Evolutionary conservation across 1,284 basidiomycete species (phyloP), one percentile per base, ranked within the genome.

Genomic region (Papiliotrema flavescens): DNA sequence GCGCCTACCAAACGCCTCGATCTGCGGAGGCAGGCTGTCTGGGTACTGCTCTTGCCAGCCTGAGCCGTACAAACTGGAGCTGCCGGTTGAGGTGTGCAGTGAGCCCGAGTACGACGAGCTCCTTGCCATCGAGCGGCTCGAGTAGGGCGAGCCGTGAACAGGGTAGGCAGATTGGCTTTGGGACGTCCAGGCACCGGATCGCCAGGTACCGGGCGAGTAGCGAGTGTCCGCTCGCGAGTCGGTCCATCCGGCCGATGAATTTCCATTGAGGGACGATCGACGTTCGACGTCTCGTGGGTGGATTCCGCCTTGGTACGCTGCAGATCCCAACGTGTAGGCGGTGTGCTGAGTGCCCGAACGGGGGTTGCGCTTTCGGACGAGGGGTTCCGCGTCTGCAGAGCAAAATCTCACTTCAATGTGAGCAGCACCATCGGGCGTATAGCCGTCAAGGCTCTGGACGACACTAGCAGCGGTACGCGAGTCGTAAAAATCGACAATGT

Each of bases 401-500:
- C 39, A 39, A 35, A 37, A 54, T 28, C 49, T 54, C 11, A 53
- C 51, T 7, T 56, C 50, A 15, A 62, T 45, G 32, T 61, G 55
- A 6, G 46, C 28, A 26, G 56, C 60, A 20, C 56, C 47, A 2
- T 50, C 56, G 14, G 66, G 39, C 3, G 20, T 54, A 23, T 57
- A 55, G 23, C 52, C 51, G 47, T 69, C 41, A n/a, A 73, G 66
- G 0, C 46, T 24, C 2, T 36, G 40, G 45, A 68, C 54, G 14
- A 66, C 66, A 19, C 57, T 42, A 2, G 56, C 45, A 1, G 73
- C 72, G 14, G 59, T 44, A 4, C 72, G 66, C 3, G 67, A 61
- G 49, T 75, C 72, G 49, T 53, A 73, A 51, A 58, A 75, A 22
- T 72, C 67, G n/a, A 64, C 71, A 8, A 63, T 54, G 56, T 67